These are phyloP conservation scores for Coniochaeta sp. DNA, from an alignment of 2,329 filamentous ascomycete genomes.

Conservation along the genomic window DNA sequence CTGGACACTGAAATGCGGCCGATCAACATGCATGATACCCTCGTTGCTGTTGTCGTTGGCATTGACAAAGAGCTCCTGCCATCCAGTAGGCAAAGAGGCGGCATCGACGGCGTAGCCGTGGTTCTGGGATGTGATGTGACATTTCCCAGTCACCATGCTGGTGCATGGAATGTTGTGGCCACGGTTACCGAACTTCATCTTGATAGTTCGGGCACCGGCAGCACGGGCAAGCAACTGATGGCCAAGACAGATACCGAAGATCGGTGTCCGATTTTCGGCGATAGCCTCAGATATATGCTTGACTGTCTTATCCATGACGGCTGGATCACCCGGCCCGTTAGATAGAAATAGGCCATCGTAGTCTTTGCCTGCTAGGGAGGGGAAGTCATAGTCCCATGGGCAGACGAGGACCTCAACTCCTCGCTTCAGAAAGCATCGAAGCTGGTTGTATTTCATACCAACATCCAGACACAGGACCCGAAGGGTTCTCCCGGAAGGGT, in stretches of 20 bases:
- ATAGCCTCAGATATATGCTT: constrained; percentile 71
- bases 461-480: constrained; percentile 92
- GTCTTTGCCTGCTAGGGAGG: constrained; percentile 64
- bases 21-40: constrained; percentile 80
- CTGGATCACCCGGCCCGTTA: constrained; percentile 93
- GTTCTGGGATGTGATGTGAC: constrained; percentile 98
- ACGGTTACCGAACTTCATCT: constrained; percentile 99
- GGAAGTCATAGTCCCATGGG: constrained; percentile 93
- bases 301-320: constrained; percentile 72
- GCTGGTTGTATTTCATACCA: constrained; percentile 96
- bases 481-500: constrained; percentile 79
- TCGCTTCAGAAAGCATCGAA: constrained; percentile 83
- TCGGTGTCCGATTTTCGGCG: constrained; percentile 71
- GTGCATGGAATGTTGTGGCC: constrained; percentile 98
- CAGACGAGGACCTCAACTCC: constrained; percentile 92
- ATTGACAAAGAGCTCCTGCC: constrained; percentile 95
- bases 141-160: constrained; percentile 89
- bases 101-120: constrained; percentile 93
- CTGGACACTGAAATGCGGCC: constrained; percentile 97
- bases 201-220: constrained; percentile 74
- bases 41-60: constrained; percentile 98
- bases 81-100: constrained; percentile 64
- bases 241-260: constrained; percentile 94
- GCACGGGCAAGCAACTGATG: constrained; percentile 89
- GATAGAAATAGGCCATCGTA: constrained; percentile 98